Conservation (phyloP, 1,139 yeast species). For the Waltiozyma sp. region DNA sequence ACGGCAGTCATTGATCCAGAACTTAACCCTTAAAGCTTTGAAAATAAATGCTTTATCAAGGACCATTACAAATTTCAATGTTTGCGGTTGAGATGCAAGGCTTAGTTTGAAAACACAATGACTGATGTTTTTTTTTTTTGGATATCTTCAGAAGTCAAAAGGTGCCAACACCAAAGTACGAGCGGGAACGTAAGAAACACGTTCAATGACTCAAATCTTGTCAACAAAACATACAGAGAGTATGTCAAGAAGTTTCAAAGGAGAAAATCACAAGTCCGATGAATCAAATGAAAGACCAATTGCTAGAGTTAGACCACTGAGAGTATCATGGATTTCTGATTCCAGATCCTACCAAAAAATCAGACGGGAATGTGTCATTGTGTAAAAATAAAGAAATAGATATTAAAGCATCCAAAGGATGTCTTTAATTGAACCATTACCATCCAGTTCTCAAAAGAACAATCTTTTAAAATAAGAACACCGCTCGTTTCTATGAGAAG, state of each 20-base stretch:
- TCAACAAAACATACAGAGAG: not conserved
- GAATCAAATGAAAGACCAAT: not conserved
- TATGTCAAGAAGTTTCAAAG: not conserved
- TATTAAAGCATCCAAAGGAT: too few species aligned
- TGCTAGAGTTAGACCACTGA: not conserved
- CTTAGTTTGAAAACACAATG: not conserved
- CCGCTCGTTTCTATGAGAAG: not conserved
- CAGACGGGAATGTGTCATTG: too few species aligned
- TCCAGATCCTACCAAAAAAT: not conserved
- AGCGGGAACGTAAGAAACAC: not conserved
- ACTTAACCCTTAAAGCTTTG: not conserved
- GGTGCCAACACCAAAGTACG: not conserved
- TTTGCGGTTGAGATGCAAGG: not conserved
- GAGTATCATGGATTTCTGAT: not conserved
- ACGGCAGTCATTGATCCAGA: not conserved
- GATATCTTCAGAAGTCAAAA: not conserved
- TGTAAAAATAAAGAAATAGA: too few species aligned
- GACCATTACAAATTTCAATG: not conserved
- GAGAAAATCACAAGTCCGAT: not conserved
- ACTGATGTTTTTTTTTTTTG: not conserved
- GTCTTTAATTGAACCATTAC: too few species aligned
- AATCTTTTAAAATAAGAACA: too few species aligned
- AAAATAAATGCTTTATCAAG: not conserved
- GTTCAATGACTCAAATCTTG: not conserved
- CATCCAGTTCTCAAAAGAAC: too few species aligned